These are phyloP conservation scores for Pichia membranifaciens DNA, from an alignment of 805 yeast species.

Conservation along the genomic window DNA sequence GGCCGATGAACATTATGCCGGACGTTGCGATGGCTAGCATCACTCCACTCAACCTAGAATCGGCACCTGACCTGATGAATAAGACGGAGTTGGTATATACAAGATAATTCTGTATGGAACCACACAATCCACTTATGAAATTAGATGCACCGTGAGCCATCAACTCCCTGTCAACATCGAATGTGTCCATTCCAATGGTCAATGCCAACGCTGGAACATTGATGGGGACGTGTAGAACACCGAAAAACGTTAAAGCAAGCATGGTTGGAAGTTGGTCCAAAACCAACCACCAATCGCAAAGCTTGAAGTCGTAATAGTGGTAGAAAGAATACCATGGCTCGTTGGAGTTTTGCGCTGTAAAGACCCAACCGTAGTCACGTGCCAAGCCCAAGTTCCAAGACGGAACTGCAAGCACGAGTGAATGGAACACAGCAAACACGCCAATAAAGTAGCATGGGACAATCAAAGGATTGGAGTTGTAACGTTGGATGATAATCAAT, in stretches of 20 bases:
- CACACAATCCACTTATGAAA: slow-evolving; percentile 72
- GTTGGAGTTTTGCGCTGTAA: slow-evolving; percentile 53
- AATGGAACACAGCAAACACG: slow-evolving; percentile 66
- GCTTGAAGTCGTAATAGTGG: slow-evolving; percentile 56
- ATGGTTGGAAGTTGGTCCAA: slow-evolving; percentile 76
- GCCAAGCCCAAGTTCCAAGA: slow-evolving; percentile 54
- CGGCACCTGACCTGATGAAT: slow-evolving; percentile 93
- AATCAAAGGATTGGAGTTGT: slow-evolving; percentile 55
- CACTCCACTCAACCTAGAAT: slow-evolving; percentile 82
- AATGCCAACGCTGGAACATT: slow-evolving; percentile 97
- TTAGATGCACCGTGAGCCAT: slow-evolving; percentile 94
- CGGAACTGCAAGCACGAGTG: slow-evolving; percentile 60
- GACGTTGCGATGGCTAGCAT: slow-evolving; percentile 79
- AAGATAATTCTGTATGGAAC: slow-evolving; percentile 89
- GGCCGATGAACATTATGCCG: slow-evolving; percentile 80
- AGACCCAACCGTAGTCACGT: slow-evolving; percentile 80
- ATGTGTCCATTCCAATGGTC: slow-evolving; percentile 75
- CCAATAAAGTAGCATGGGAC: slow-evolving; percentile 76
- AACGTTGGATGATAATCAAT: slow-evolving; percentile 57
- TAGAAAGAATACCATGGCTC: slow-evolving; percentile 93
- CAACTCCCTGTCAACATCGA: slow-evolving; percentile 87
- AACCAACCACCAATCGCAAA: slow-evolving; percentile 73
- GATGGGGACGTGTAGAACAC: slow-evolving; percentile 93
- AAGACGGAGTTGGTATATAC: slow-evolving; percentile 92
- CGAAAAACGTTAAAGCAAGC: slow-evolving; percentile 94